A percentile compares a stretch with the other conserved stretches of the same genome.
Conservation (phyloP, 345 rosid species). For the Eucalyptus caleyi region DNA sequence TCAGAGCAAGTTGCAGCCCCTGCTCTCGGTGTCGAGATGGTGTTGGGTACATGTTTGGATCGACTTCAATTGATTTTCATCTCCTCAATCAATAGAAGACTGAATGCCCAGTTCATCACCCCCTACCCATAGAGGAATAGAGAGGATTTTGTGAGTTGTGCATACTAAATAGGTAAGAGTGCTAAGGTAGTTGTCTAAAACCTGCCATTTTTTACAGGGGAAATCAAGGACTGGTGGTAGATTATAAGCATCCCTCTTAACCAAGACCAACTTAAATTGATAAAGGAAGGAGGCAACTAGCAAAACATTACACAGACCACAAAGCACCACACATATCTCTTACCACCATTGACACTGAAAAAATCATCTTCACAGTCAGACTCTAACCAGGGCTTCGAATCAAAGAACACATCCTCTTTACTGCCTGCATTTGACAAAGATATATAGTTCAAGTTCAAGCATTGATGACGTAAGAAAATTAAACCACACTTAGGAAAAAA, state of each 20-base stretch:
- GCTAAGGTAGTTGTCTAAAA: not conserved
- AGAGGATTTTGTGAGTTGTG: not conserved
- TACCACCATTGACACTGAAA: constrained; percentile 92
- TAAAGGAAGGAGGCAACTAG: not conserved
- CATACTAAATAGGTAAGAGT: not conserved
- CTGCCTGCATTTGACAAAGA: constrained; percentile 39
- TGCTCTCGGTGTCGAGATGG: not conserved
- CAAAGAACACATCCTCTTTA: constrained; percentile 78
- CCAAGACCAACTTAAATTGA: not conserved
- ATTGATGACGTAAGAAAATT: not conserved
- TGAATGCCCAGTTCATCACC: not conserved
- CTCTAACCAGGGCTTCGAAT: constrained; percentile 66
- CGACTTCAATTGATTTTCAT: not conserved
- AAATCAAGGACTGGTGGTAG: not conserved
- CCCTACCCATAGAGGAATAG: not conserved
- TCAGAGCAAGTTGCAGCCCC: not conserved
- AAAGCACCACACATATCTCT: not conserved
- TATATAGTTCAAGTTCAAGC: not conserved
- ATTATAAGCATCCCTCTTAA: not conserved
- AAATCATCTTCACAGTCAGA: constrained; percentile 94
- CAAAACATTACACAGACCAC: not conserved
- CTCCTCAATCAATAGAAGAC: not conserved
- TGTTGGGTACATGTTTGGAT: not conserved
- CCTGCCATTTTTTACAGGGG: not conserved
- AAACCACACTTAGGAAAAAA: not conserved